phyloP scores from a whole-genome alignment of 169 alveolate species.

The Plasmodium yoelii region DNA sequence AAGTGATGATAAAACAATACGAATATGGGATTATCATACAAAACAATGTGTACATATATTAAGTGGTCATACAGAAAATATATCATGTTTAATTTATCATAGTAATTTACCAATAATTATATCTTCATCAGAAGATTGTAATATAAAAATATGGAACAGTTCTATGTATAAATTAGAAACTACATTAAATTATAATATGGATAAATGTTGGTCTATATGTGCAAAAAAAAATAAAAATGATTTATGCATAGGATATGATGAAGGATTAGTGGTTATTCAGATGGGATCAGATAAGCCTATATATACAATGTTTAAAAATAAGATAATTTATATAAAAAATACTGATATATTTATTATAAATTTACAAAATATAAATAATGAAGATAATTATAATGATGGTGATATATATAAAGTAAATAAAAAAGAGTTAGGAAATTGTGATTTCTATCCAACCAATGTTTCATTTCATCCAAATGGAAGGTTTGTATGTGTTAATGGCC shows the following conservation, averaged over 20 bases:
- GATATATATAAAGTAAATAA: conserved; percentile 74
- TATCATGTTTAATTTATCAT: conserved; percentile 94
- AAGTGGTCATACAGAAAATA: conserved; percentile 94
- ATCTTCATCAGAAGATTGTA: conserved; percentile 97
- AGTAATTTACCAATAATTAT: conserved; percentile 95
- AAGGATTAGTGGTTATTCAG: conserved; percentile 95
- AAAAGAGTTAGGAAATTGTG: conserved; percentile 94
- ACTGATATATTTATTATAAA: conserved; percentile 95
- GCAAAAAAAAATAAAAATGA: conserved; percentile 83
- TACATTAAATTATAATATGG: conserved; percentile 94
- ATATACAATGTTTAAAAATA: conserved; percentile 94
- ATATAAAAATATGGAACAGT: conserved; percentile 96
- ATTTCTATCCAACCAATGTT: conserved; percentile 93
- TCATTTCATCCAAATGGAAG: conserved; percentile 98
- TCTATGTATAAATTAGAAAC: conserved; percentile 94
- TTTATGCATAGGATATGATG: conserved; percentile 90
- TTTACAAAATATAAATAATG: conserved; percentile 82
- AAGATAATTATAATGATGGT: conserved; percentile 57
- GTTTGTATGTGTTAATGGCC: conserved; percentile 96
- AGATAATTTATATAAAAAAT: conserved; percentile 94
- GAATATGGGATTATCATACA: conserved; percentile 99
- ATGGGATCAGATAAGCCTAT: conserved; percentile 98
- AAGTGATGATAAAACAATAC: conserved; percentile 96
- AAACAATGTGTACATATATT: conserved; percentile 97
- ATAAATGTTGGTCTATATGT: conserved; percentile 95